Percentiles rank a stretch among this genome's conserved stretches.
These are phyloP conservation scores for Pythium scleroteichum DNA, from an alignment of 352 stramenopile genomes.

Conservation along the genomic window DNA sequence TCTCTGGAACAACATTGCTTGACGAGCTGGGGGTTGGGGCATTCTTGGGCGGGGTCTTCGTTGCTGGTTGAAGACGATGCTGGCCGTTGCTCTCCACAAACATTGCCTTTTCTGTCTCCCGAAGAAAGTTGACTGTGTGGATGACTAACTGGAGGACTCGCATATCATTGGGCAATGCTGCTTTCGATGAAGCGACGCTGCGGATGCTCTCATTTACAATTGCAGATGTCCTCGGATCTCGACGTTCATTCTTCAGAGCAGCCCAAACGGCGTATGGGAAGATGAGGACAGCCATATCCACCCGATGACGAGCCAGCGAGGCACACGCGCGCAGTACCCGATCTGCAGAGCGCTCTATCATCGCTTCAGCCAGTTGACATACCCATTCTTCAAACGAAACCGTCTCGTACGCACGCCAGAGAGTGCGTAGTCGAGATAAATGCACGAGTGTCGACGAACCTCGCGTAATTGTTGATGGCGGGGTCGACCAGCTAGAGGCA, in stretches of 20 bases:
- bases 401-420: slow-evolving; percentile 41
- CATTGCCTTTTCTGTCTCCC: slow-evolving; percentile 68
- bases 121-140: slow-evolving; percentile 79
- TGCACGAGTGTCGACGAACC: background rate
- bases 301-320: slow-evolving; percentile 37
- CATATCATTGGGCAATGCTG: background rate
- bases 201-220: slow-evolving; percentile 46
- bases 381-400: slow-evolving; percentile 64
- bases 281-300: slow-evolving; percentile 71
- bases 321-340: slow-evolving; percentile 53
- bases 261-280: slow-evolving; percentile 70
- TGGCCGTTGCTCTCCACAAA: slow-evolving; percentile 72
- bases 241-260: slow-evolving; percentile 24
- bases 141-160: slow-evolving; percentile 70
- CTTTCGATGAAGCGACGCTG: slow-evolving; percentile 33
- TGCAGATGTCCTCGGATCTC: slow-evolving; percentile 20
- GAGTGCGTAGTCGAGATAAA: slow-evolving; percentile 10
- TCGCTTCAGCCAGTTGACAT: slow-evolving; percentile 43
- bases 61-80: background rate
- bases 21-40: too few species aligned
- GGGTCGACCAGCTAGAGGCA: slow-evolving; percentile 55
- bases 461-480: background rate
- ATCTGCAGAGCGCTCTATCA: slow-evolving; percentile 44
- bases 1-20: too few species aligned
- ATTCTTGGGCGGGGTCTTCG: slow-evolving; percentile 10